These are phyloP conservation scores for Aphanomyces invadans DNA, from an alignment of 352 stramenopile species.

Conservation along the genomic window DNA sequence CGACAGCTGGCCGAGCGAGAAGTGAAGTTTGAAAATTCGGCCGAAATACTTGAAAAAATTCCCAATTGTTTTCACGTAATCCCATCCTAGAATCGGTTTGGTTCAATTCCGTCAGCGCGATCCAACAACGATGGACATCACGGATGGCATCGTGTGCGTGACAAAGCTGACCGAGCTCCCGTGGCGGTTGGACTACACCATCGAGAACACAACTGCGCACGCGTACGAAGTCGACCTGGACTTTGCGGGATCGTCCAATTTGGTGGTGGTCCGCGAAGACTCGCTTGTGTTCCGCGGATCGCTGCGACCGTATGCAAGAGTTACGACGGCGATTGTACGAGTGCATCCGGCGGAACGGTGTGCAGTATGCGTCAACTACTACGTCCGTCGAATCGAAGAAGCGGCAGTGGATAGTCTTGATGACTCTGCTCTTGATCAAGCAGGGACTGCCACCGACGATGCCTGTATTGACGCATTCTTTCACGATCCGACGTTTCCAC, in stretches of 20 bases:
- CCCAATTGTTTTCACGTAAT: no score
- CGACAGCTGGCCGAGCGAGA: no score
- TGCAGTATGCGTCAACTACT: background rate
- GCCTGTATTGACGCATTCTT: background rate
- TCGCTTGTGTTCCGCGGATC: background rate
- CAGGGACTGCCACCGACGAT: background rate
- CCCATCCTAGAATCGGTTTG: no score
- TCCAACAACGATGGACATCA: background rate
- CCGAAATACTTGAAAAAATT: no score
- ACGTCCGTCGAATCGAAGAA: background rate
- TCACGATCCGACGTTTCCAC: background rate
- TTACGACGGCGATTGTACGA: background rate
- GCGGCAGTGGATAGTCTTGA: background rate
- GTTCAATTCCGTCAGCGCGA: no score
- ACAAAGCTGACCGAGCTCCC: background rate
- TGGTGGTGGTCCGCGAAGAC: background rate
- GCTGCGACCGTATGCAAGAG: constrained; percentile 1
- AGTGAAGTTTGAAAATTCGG: no score
- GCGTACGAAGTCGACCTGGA: background rate
- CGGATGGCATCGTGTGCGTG: background rate
- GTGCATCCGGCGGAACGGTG: background rate
- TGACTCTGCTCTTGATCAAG: background rate
- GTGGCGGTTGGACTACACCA: background rate
- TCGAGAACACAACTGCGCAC: constrained; percentile 1
- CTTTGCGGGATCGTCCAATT: constrained; percentile 12